Conservation (phyloP, 495 filamentous ascomycete genomes). For the Staphylotrichum longicolle region DNA sequence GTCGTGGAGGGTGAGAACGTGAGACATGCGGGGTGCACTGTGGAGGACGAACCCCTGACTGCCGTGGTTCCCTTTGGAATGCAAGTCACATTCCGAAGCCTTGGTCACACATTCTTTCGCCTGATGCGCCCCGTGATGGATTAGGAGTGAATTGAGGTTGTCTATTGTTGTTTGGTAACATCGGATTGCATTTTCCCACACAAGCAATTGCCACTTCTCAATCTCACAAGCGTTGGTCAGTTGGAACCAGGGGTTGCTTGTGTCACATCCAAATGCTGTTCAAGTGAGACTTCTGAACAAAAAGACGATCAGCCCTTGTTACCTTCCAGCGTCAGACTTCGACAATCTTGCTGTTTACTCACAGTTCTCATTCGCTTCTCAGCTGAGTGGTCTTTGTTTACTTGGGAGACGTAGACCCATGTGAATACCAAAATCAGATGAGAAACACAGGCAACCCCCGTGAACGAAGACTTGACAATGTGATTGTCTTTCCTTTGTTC, state of each 20-base stretch:
- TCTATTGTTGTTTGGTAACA: not conserved
- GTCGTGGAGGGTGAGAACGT: not conserved
- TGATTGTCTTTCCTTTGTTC: not conserved
- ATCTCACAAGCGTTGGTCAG: too few species aligned
- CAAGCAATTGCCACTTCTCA: too few species aligned
- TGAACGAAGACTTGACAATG: too few species aligned
- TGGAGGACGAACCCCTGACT: not conserved
- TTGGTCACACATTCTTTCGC: not conserved
- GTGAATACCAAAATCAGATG: too few species aligned
- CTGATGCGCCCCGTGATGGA: not conserved
- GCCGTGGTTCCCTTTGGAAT: not conserved
- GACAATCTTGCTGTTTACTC: too few species aligned
- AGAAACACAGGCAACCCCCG: too few species aligned
- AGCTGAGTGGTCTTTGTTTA: too few species aligned
- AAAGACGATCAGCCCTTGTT: not conserved
- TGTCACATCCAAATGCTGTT: too few species aligned
- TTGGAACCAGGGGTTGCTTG: too few species aligned
- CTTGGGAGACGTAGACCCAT: too few species aligned
- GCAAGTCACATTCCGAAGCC: constrained; percentile 3
- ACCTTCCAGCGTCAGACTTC: not conserved
- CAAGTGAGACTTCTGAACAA: not conserved
- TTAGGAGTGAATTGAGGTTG: not conserved
- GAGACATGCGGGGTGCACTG: not conserved
- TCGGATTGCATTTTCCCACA: too few species aligned
- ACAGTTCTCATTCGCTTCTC: too few species aligned